These are phyloP conservation scores for Mycena capillaripes DNA, from an alignment of 768 basidiomycete species.

Conservation along the genomic window DNA sequence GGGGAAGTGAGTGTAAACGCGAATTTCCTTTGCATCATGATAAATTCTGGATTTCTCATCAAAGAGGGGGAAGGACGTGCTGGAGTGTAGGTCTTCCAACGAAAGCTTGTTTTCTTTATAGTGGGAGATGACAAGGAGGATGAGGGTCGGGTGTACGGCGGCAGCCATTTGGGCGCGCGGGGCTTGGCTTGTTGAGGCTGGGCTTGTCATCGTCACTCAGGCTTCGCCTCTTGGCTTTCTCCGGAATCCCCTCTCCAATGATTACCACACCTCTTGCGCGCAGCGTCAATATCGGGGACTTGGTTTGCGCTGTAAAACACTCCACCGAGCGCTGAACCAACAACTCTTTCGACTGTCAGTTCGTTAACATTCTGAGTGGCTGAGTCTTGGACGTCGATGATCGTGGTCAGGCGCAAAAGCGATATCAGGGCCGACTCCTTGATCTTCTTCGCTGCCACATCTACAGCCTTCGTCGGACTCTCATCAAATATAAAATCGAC, in stretches of 20 bases:
- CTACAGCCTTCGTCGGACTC: neutral
- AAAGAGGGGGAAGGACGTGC: neutral
- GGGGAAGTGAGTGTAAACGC: constrained; percentile 6
- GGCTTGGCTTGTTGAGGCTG: neutral
- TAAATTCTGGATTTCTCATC: constrained; percentile 2
- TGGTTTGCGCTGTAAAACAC: neutral
- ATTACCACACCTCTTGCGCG: constrained; percentile 2
- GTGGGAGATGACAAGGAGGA: constrained; percentile 21
- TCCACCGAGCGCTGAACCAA: constrained; percentile 17
- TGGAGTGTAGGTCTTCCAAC: neutral
- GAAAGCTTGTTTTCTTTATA: neutral
- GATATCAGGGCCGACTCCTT: neutral
- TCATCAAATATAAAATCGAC: neutral
- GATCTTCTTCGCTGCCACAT: neutral
- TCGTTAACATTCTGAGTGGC: constrained; percentile 3
- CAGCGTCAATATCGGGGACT: constrained; percentile 18
- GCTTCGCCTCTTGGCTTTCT: neutral
- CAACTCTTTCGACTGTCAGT: constrained; percentile 3
- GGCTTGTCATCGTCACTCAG: neutral
- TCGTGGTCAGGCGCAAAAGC: neutral
- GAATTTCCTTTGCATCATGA: neutral
- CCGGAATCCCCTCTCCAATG: constrained; percentile 16
- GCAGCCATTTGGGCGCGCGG: constrained; percentile 25
- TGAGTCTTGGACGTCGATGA: neutral
- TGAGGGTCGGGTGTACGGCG: constrained; percentile 15